Conservation (phyloP, 176 grass and related monocot species). For the Triticum monococcum region DNA sequence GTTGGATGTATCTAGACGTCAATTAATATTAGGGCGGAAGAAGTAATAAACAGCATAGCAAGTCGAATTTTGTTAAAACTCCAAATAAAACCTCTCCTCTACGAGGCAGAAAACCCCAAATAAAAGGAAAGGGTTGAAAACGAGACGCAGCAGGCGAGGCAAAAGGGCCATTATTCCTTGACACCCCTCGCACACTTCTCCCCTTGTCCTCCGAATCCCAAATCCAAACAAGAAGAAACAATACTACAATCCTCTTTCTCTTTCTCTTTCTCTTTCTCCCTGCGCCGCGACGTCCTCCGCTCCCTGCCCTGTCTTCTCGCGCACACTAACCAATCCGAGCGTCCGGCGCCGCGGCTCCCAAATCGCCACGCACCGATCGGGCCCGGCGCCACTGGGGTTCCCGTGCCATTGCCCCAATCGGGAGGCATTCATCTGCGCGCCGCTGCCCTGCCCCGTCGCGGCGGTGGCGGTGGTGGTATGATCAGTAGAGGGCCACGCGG, state of each 20-base stretch:
- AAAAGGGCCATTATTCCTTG: constrained; percentile 34
- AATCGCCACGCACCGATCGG: constrained; percentile 39
- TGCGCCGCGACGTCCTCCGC: constrained; percentile 22
- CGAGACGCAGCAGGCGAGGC: neutral
- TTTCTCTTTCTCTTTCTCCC: neutral
- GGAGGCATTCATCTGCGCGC: constrained; percentile 37
- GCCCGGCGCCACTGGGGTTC: constrained; percentile 4
- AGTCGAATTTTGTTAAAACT: neutral
- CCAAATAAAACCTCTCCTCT: constrained; percentile 14
- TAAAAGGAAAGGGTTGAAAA: neutral
- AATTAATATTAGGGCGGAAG: too few relatives aligned
- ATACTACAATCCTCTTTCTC: neutral
- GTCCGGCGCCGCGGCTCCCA: constrained; percentile 35
- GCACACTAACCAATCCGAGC: constrained; percentile 58
- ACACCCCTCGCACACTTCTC: neutral
- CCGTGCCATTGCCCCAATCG: constrained; percentile 33
- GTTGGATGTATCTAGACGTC: too few relatives aligned
- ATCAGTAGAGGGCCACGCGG: constrained; percentile 31
- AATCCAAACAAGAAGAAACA: neutral
- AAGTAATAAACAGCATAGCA: constrained; percentile 1
- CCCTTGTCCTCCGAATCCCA: neutral
- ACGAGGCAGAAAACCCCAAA: neutral
- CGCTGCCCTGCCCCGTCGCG: constrained; percentile 22
- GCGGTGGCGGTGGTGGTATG: constrained; percentile 41
- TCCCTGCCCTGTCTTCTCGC: constrained; percentile 57